These are phyloP conservation scores for Rhodotorula sp. DNA, from an alignment of 1,284 basidiomycete species.

Conservation along the genomic window DNA sequence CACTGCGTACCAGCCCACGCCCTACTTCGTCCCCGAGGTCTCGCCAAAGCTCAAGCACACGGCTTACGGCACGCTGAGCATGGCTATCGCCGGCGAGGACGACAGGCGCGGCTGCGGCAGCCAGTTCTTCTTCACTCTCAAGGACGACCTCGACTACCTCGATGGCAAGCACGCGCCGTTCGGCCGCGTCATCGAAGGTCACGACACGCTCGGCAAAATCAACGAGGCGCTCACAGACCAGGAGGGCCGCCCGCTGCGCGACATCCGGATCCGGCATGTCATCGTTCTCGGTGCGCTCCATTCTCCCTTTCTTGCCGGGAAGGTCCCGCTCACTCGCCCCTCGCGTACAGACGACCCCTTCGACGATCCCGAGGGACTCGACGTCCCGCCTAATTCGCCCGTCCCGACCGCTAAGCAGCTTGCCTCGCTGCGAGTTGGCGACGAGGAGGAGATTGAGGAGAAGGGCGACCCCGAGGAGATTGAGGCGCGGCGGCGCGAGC, in stretches of 20 bases:
- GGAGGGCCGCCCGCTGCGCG: constrained; percentile 85
- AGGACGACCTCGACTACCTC: constrained; percentile 85
- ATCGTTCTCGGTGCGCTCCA: constrained; percentile 75
- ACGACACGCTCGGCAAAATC: constrained; percentile 88
- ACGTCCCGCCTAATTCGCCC: constrained; percentile 74
- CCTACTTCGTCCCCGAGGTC: constrained; percentile 81
- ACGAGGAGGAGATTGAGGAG: constrained; percentile 69
- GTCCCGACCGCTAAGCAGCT: constrained; percentile 54
- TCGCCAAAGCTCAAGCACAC: constrained; percentile 70
- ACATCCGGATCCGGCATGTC: constrained; percentile 88
- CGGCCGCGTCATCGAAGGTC: constrained; percentile 90
- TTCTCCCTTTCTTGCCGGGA: not conserved
- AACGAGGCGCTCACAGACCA: constrained; percentile 89
- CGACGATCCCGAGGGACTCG: constrained; percentile 75
- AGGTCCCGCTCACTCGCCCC: too few species aligned
- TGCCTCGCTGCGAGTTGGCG: constrained; percentile 71
- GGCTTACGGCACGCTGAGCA: constrained; percentile 85
- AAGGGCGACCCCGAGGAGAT: constrained; percentile 65
- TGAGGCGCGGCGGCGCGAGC: constrained; percentile 73
- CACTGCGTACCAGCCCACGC: constrained; percentile 48
- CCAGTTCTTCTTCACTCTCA: constrained; percentile 93
- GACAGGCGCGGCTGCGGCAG: constrained; percentile 81
- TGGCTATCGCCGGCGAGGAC: constrained; percentile 81
- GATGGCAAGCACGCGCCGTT: constrained; percentile 96
- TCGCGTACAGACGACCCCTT: constrained; percentile 78